Percentiles rank a stretch among this genome's conserved stretches.
These are phyloP conservation scores for Cryphonectria nitschkei DNA, from an alignment of 2,329 filamentous ascomycete species.

Conservation along the genomic window DNA sequence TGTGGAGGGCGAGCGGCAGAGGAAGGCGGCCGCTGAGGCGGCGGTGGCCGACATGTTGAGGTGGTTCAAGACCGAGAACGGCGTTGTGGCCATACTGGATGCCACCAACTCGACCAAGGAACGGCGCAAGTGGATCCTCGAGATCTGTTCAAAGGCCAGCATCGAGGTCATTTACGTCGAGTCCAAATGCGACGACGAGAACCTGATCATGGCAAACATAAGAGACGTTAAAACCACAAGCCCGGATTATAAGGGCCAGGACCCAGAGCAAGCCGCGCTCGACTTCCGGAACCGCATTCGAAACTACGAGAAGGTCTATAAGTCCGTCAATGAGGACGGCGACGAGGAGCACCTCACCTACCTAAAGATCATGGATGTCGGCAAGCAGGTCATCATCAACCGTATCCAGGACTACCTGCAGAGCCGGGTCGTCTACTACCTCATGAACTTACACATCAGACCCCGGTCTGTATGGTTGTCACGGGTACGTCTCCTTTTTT, in stretches of 20 bases:
- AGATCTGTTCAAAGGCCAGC: conserved; percentile 73
- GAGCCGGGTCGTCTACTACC: conserved; percentile 94
- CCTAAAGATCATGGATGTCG: conserved; percentile 96
- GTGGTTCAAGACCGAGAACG: conserved; percentile 79
- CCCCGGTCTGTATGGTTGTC: conserved; percentile 97
- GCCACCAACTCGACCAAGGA: conserved; percentile 95
- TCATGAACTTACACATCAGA: conserved; percentile 98
- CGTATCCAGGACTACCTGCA: conserved; percentile 96
- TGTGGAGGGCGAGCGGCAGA: conserved; percentile 84
- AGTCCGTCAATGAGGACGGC: conserved; percentile 79
- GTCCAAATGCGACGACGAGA: conserved; percentile 94
- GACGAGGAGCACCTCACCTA: conserved; percentile 90
- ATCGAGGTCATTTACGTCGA: conserved; percentile 96
- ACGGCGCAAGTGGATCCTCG: conserved; percentile 87
- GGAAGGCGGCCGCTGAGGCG: conserved; percentile 85
- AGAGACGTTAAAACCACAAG: conserved; percentile 96
- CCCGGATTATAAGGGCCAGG: conserved; percentile 91
- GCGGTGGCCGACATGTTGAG: conserved; percentile 91
- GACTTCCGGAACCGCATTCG: conserved; percentile 94
- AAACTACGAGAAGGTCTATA: conserved; percentile 97
- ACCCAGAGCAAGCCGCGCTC: conserved; percentile 85
- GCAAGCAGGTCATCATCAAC: conserved; percentile 97
- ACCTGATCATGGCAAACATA: conserved; percentile 97
- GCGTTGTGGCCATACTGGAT: conserved; percentile 90
- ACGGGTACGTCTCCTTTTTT: conserved; percentile 61